A percentile compares a stretch with the other conserved stretches of the same genome.
Evolutionary conservation across 768 basidiomycete genomes (phyloP).

Genomic region (Tylopilus vinaceipallidus): DNA sequence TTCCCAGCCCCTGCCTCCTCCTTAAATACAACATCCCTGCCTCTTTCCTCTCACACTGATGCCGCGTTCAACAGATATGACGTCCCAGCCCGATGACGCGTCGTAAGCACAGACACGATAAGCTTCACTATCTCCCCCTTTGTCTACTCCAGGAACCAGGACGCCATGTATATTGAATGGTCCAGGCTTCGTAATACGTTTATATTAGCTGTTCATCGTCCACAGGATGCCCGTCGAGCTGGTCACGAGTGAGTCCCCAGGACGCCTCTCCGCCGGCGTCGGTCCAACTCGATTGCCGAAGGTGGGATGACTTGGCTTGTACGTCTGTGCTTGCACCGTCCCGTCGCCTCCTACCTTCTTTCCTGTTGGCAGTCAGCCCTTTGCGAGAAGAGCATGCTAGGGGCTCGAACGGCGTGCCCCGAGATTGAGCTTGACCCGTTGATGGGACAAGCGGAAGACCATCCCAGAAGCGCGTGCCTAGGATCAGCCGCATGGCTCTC

Average conservation of each 20-base stretch:
- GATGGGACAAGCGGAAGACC: constrained; percentile 8
- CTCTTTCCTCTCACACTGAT: background rate
- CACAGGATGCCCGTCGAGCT: background rate
- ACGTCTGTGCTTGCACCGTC: background rate
- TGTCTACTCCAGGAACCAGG: background rate
- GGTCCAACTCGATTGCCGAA: constrained; percentile 2
- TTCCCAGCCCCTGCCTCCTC: background rate
- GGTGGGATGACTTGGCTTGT: too few relatives aligned
- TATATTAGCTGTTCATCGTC: too few relatives aligned
- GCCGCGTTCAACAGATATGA: background rate
- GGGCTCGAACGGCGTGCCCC: constrained; percentile 32
- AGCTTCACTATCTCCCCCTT: background rate
- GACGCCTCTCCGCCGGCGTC: constrained; percentile 9
- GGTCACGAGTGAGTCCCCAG: too few relatives aligned
- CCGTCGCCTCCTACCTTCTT: too few relatives aligned
- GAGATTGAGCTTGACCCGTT: constrained; percentile 39
- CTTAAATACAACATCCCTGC: too few relatives aligned
- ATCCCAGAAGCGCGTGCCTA: background rate
- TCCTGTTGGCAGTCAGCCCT: constrained; percentile 16
- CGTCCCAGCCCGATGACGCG: background rate
- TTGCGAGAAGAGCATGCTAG: constrained; percentile 30
- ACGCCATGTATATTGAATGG: too few relatives aligned
- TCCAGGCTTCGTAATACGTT: background rate
- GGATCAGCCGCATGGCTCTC: constrained; percentile 1
- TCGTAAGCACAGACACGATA: background rate